Evolutionary conservation across 163 green algal species (phyloP).

Genomic region (Picocystis sp.): DNA sequence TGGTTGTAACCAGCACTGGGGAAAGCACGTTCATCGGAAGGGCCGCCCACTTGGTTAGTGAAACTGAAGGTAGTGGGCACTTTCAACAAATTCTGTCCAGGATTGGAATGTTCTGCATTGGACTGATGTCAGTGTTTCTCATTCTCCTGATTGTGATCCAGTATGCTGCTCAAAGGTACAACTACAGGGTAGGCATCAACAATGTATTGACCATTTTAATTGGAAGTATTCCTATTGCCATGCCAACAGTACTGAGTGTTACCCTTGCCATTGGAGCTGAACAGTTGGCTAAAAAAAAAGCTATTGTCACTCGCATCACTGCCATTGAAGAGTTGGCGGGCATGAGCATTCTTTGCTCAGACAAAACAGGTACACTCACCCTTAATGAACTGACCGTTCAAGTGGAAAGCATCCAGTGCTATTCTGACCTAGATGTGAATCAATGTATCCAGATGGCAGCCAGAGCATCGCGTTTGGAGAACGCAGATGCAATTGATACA

Average conservation of each 20-base stretch:
- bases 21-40: conserved; percentile 75
- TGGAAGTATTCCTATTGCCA: conserved; percentile 76
- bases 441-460: conserved; percentile 23
- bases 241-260: conserved; percentile 68
- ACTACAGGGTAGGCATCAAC: conserved; percentile 37
- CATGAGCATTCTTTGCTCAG: conserved; percentile 74
- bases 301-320: conserved; percentile 61
- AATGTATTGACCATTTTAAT: conserved; percentile 69
- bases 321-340: conserved; percentile 77
- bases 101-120: conserved; percentile 42
- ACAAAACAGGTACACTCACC: conserved; percentile 70
- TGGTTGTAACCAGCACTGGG: conserved; percentile 43
- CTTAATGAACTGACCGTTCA: conserved; percentile 42
- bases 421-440: conserved; percentile 14
- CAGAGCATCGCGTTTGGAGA: not conserved
- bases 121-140: conserved; percentile 56
- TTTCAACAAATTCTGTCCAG: conserved; percentile 35
- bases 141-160: conserved; percentile 58
- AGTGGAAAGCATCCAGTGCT: not conserved
- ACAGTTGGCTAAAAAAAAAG: conserved; percentile 62
- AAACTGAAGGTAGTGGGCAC: conserved; percentile 59
- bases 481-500: not conserved
- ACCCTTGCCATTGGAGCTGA: conserved; percentile 63
- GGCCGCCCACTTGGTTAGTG: conserved; percentile 39
- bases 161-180: conserved; percentile 50